Percentiles rank a stretch among this genome's conserved stretches.
Conservation (phyloP, 2,329 filamentous ascomycete genomes). For the Lachnellula occidentalis region DNA sequence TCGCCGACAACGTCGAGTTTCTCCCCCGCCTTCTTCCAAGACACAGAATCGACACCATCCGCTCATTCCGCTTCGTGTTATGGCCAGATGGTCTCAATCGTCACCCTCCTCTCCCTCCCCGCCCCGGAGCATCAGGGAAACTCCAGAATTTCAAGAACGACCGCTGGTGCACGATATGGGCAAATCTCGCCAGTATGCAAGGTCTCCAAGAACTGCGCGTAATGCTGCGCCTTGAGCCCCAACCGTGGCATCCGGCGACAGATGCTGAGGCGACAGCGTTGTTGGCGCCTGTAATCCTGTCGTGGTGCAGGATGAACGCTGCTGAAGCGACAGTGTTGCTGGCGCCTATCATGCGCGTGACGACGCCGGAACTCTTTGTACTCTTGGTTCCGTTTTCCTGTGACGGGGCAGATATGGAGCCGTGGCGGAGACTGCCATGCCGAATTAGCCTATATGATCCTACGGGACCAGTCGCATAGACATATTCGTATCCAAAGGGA, state of each 20-base stretch:
- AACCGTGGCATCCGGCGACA: background rate
- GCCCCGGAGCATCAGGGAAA: background rate
- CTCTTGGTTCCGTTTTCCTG: background rate
- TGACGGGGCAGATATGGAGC: background rate
- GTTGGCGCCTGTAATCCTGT: background rate
- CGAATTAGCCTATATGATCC: background rate
- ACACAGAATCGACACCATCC: background rate
- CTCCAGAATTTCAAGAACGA: background rate
- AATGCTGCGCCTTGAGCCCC: background rate
- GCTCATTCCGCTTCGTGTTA: background rate
- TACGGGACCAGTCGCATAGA: too few species aligned
- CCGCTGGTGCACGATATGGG: background rate
- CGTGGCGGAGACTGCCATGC: too few species aligned
- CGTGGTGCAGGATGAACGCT: background rate
- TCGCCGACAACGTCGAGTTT: background rate
- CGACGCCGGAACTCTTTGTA: background rate
- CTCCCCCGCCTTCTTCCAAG: background rate
- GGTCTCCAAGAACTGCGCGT: background rate
- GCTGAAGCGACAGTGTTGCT: background rate
- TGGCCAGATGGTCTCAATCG: background rate
- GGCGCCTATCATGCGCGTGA: background rate
- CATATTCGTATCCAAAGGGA: too few species aligned
- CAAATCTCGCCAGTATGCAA: conserved; percentile 1
- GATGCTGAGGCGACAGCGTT: background rate
- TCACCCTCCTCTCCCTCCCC: background rate